phyloP scores from a whole-genome alignment of 179 eudicot genomes.

The Spergularia azorica region DNA sequence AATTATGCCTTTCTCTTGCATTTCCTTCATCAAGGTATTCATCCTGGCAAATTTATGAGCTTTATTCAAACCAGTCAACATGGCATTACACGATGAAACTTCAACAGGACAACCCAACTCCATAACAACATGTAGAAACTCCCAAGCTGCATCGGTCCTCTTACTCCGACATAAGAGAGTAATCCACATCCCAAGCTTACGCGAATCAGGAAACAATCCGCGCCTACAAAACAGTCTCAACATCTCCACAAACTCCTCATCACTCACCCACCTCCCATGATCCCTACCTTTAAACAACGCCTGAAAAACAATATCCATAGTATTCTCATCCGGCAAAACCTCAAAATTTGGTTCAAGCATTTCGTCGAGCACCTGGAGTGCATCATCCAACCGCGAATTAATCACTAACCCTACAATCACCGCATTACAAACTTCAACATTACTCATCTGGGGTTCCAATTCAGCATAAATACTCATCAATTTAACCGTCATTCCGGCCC shows the following conservation, averaged over 20 bases:
- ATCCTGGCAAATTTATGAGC: constrained; percentile 42
- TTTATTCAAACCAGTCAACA: constrained; percentile 56
- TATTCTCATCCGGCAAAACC: constrained; percentile 39
- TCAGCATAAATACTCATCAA: constrained; percentile 37
- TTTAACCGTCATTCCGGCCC: constrained; percentile 37
- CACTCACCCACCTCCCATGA: constrained; percentile 33
- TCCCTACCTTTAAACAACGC: constrained; percentile 36
- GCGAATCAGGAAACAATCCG: constrained; percentile 38
- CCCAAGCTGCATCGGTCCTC: constrained; percentile 48
- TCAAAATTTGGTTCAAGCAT: constrained; percentile 54
- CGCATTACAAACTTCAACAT: constrained; percentile 42
- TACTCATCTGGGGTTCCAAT: constrained; percentile 36
- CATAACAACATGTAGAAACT: constrained; percentile 46
- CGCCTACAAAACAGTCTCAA: constrained; percentile 39
- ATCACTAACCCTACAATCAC: constrained; percentile 39
- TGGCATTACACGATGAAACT: constrained; percentile 57
- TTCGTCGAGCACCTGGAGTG: constrained; percentile 75
- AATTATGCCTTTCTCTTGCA: constrained; percentile 61
- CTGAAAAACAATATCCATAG: constrained; percentile 45
- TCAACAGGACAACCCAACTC: constrained; percentile 44
- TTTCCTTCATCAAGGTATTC: constrained; percentile 58
- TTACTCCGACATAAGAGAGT: constrained; percentile 43
- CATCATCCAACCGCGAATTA: constrained; percentile 47
- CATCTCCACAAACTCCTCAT: constrained; percentile 47
- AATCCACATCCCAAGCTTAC: constrained; percentile 47